Percentiles rank a stretch among this genome's conserved stretches.
phyloP scores from a whole-genome alignment of 2,329 filamentous ascomycete species.

The Ophiostoma triangulosporum region DNA sequence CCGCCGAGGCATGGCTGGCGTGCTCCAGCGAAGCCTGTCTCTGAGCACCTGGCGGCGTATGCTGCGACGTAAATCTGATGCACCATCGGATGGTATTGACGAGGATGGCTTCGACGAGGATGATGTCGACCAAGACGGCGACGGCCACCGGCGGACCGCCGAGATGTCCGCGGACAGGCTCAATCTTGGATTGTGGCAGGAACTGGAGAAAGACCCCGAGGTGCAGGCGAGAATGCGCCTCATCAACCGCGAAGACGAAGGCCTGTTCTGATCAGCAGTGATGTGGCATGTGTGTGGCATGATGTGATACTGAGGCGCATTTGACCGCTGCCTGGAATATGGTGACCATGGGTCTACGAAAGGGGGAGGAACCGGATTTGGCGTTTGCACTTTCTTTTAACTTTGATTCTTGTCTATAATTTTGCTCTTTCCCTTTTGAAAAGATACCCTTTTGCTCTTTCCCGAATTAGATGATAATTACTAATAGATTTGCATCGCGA shows the following conservation, averaged over 20 bases:
- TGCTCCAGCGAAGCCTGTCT: neutral
- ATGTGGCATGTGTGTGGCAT: too few relatives aligned
- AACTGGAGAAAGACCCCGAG: slow-evolving; percentile 38
- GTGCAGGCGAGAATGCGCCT: slow-evolving; percentile 29
- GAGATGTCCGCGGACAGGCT: slow-evolving; percentile 31
- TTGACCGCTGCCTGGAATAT: neutral
- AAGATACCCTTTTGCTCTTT: slow-evolving; percentile 2
- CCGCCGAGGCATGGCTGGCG: neutral
- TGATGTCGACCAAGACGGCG: slow-evolving; percentile 10
- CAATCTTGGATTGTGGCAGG: slow-evolving; percentile 44
- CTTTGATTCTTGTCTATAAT: neutral
- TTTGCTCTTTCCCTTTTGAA: neutral
- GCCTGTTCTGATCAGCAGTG: slow-evolving; percentile 14
- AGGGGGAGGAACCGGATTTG: neutral
- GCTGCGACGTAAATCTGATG: slow-evolving; percentile 10
- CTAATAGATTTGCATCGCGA: neutral
- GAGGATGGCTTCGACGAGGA: slow-evolving; percentile 5
- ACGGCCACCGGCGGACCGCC: neutral
- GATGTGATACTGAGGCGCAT: neutral
- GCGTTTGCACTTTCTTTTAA: neutral
- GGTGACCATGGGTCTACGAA: neutral
- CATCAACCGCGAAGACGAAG: slow-evolving; percentile 25
- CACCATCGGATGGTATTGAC: slow-evolving; percentile 4
- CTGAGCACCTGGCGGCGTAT: slow-evolving; percentile 7
- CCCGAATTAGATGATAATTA: neutral